Percentiles rank a stretch among this genome's conserved stretches.
Conservation (phyloP, 768 basidiomycete species). For the Gelatoporia subvermispora region DNA sequence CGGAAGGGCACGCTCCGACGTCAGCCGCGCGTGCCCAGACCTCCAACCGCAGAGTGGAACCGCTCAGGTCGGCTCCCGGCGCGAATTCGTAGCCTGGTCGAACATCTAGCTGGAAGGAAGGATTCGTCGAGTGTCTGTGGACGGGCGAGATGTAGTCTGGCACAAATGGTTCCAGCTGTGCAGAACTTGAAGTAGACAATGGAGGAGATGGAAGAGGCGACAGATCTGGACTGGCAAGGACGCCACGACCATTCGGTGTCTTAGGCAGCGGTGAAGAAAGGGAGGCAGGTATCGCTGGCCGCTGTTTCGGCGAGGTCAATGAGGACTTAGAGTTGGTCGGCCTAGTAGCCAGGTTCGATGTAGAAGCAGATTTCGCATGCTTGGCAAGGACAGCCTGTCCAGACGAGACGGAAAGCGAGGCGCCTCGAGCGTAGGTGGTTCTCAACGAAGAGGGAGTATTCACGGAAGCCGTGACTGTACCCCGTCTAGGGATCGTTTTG, state of each 20-base stretch:
- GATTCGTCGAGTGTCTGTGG: constrained; percentile 82
- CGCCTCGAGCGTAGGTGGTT: constrained; percentile 1
- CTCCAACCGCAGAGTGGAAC: constrained; percentile 47
- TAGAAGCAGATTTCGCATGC: constrained; percentile 10
- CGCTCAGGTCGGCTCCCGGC: constrained; percentile 48
- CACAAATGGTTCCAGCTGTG: not conserved
- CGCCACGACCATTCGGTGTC: not conserved
- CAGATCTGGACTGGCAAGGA: not conserved
- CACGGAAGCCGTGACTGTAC: constrained; percentile 2
- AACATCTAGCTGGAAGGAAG: constrained; percentile 60
- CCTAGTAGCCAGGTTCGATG: constrained; percentile 1
- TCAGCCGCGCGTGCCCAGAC: constrained; percentile 35
- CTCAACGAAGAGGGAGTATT: constrained; percentile 5
- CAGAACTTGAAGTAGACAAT: too few species aligned
- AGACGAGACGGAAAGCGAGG: constrained; percentile 6
- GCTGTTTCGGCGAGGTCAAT: too few species aligned
- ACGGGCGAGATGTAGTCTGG: constrained; percentile 77
- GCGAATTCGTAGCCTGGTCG: constrained; percentile 47
- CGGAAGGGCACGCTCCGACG: constrained; percentile 5
- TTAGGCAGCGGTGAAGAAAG: not conserved
- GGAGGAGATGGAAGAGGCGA: not conserved
- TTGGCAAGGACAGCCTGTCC: not conserved
- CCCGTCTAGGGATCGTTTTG: constrained; percentile 21
- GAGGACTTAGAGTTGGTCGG: constrained; percentile 8
- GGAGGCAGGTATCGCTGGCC: not conserved